These are phyloP conservation scores for Spatholobus suberectus DNA, from an alignment of 306 rosid genomes.

Conservation along the genomic window DNA sequence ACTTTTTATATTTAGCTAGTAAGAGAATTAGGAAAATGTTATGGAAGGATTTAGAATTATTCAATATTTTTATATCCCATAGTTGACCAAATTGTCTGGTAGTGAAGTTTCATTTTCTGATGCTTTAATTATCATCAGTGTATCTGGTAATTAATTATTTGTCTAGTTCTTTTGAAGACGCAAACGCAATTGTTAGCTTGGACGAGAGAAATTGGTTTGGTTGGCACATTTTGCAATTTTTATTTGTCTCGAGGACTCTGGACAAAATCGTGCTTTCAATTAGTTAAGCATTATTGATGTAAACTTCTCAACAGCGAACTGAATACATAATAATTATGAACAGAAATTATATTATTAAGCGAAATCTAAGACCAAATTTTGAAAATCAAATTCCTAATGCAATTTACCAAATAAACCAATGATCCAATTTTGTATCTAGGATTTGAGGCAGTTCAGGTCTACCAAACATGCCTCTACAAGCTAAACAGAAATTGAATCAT, in stretches of 20 bases:
- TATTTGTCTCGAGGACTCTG: too few species aligned
- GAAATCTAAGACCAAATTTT: neutral
- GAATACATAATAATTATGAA: neutral
- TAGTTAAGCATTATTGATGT: too few species aligned
- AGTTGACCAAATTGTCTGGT: too few species aligned
- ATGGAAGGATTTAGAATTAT: too few species aligned
- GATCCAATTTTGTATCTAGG: neutral
- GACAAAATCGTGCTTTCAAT: too few species aligned
- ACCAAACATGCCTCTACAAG: neutral
- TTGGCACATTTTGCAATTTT: neutral
- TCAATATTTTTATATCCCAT: too few species aligned
- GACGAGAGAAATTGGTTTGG: neutral
- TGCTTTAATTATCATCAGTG: too few species aligned
- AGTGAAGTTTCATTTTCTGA: too few species aligned
- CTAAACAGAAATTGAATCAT: neutral
- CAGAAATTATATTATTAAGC: neutral
- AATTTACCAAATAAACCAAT: neutral
- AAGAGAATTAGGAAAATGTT: too few species aligned
- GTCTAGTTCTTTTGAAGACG: slow-evolving; percentile 13
- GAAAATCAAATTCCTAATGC: neutral
- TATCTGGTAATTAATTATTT: neutral
- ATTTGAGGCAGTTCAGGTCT: neutral
- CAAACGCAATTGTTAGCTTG: slow-evolving; percentile 23
- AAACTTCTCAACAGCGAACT: slow-evolving; percentile 1
- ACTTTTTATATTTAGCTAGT: too few species aligned